Evolutionary conservation across 2,329 filamentous ascomycete genomes (phyloP).

Genomic region (Rhynchosporium graminicola): DNA sequence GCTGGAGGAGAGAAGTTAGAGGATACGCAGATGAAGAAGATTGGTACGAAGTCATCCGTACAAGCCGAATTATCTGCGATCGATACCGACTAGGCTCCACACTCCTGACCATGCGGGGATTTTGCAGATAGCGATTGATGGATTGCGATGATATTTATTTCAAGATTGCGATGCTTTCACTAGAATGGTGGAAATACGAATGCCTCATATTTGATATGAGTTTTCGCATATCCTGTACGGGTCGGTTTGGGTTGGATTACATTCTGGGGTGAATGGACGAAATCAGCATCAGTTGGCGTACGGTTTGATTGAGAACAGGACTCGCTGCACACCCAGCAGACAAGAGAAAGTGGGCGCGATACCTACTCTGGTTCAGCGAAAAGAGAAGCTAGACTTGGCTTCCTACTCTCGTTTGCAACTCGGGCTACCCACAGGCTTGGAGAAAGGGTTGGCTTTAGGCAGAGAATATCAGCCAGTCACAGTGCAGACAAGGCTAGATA

Average conservation of each 20-base stretch:
- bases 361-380: too few species aligned
- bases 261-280: constrained; percentile 9
- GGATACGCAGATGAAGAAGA: constrained; percentile 98
- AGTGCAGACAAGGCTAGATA: too few species aligned
- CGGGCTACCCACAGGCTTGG: too few species aligned
- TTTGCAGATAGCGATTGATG: neutral
- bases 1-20: constrained; percentile 95
- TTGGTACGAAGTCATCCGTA: constrained; percentile 81
- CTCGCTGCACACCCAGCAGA: too few species aligned
- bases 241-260: constrained; percentile 16
- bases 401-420: too few species aligned
- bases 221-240: too few species aligned
- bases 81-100: constrained; percentile 29
- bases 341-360: too few species aligned
- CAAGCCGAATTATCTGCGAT: constrained; percentile 74
- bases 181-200: neutral
- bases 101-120: neutral
- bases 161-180: neutral
- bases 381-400: too few species aligned
- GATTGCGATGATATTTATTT: constrained; percentile 1
- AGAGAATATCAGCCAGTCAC: too few species aligned
- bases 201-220: neutral
- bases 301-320: constrained; percentile 5
- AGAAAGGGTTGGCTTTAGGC: too few species aligned
- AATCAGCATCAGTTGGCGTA: constrained; percentile 16